Base-by-base conservation (phyloP, 129 eudicot species). In the Artemisia argyi region DNA sequence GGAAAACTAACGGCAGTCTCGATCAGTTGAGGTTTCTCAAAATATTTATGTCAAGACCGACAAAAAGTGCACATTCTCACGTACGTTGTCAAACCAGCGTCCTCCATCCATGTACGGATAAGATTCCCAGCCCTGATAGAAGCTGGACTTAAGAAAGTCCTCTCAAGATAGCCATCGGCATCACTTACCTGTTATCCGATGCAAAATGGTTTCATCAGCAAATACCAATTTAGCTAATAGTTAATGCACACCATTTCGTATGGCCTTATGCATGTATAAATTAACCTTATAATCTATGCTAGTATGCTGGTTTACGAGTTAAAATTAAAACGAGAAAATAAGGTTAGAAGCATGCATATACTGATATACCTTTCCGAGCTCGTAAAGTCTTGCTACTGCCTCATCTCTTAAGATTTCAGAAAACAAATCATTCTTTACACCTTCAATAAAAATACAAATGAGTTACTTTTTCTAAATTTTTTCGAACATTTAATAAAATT, bases 131-230 rank as follows among this genome's bases (percentile, higher is more conserved):
- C 99, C 74, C 82, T 81, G 48, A 90, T 54, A 59, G 99, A 94
- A 74, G 96, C 97, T 30, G 97, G 94, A 78, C 97, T 90, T 84
- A 90, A 65, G 81, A 90, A 94, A 51, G 96, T 94, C 85, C 99
- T 94, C 77, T 84, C 96, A 72, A 94, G 97, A 82, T 83, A 94
- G 5, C 83, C 86, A 71, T 83, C 73, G 0, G 84, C 87, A 77
- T 94, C 99, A 81, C 96, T 94, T 55, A 90, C 91, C 99, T 94
- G 85, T 56, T 73, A 81, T 17, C 19, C 32, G 56, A 66, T 4
- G 60, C 63, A 78, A 20, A 54, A 65, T 13, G 16, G 52, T 46
- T 51, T 12, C 47, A 4, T 52, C 71, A 44, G 35, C 56, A 66
- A n/a, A 24, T 54, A 54, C 65, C 62, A 47, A 73, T 10, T 44